Base-by-base conservation (phyloP, 2,329 filamentous ascomycete genomes). In the Salinomyces thailandicus region DNA sequence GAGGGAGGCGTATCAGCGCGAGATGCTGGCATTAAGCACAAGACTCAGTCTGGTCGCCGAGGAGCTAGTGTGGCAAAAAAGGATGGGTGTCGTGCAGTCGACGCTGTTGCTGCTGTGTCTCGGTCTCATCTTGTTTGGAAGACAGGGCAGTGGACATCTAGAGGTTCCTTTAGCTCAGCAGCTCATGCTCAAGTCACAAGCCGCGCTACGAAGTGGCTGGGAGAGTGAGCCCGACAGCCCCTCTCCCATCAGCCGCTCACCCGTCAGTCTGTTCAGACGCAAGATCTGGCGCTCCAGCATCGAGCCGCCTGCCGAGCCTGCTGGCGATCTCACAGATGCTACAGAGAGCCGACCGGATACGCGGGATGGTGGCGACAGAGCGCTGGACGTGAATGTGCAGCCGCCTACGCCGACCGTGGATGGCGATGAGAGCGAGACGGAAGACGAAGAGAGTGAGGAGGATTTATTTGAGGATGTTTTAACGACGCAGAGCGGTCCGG, bases 51-150 rank as follows among this genome's bases (percentile, higher is more conserved):
- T 96, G 19, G 72, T 98, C 8, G 89, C 89, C n/a, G 89, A 96
- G 52, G 91, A 98, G 60, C 75, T 96, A 2, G 69, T 79, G 1
- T 79, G 75, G 57, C 75, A 79, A 61, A 95, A 95, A 62, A 75
- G 89, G 42, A 93, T 96, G 77, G 84, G 84, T 4, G 91, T 96
- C 39, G 75, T 94, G 20, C 91, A 96, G 59, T 86, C 83, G 31
- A 75, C 93, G 4, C 71, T 98, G 6, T 73, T 96, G 5, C 73
- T 96, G 0, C 77, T 89, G 31, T 94, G 86, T 50, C 74, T 98
- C 7, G 79, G 83, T 0, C 71, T 98, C 1, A 84, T 95, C 15
- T 79, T 96, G 24, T 95, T 96, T 57, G 64, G 62, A 3, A 46
- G 63, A n/a, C 42, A 47, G 31, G 39, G 43, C 11, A 52, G 41